Evolutionary conservation across 805 yeast genomes (phyloP).

Genomic region (Barnettozyma sucrosica): DNA sequence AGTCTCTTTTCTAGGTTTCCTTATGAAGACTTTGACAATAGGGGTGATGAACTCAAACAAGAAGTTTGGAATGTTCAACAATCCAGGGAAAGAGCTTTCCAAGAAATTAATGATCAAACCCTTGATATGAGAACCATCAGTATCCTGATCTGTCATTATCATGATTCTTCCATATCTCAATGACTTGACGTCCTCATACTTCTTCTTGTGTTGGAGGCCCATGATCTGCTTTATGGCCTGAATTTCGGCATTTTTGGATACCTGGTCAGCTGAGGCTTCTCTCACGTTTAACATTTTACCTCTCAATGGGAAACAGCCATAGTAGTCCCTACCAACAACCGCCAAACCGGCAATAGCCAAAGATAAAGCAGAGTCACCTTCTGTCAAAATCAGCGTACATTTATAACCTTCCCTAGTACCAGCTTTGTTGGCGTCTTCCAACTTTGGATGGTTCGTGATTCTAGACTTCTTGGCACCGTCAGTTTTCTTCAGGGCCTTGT

Average conservation of each 20-base stretch:
- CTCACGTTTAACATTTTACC: constrained; percentile 94
- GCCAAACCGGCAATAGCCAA: constrained; percentile 90
- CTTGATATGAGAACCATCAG: constrained; percentile 96
- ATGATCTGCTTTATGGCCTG: constrained; percentile 92
- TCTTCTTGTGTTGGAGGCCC: constrained; percentile 90
- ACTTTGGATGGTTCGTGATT: constrained; percentile 81
- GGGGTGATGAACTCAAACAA: constrained; percentile 94
- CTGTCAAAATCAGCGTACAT: constrained; percentile 90
- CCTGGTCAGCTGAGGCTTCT: constrained; percentile 95
- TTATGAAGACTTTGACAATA: constrained; percentile 81
- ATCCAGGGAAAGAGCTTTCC: constrained; percentile 91
- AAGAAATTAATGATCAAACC: constrained; percentile 91
- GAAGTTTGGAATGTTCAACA: constrained; percentile 85
- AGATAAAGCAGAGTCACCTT: constrained; percentile 94
- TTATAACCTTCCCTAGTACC: constrained; percentile 90
- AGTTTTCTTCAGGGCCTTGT: constrained; percentile 75
- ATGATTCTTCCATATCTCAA: constrained; percentile 93
- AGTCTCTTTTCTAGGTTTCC: constrained; percentile 51
- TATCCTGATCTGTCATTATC: constrained; percentile 99
- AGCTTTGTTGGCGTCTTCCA: constrained; percentile 94
- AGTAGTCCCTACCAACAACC: constrained; percentile 91
- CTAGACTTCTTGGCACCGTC: constrained; percentile 84
- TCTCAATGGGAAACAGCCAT: constrained; percentile 91
- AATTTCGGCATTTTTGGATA: constrained; percentile 87
- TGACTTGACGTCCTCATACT: constrained; percentile 64